Percentiles rank a stretch among this genome's conserved stretches.
Conservation (phyloP, 768 basidiomycete species). For the Lactifluus rugatus region DNA sequence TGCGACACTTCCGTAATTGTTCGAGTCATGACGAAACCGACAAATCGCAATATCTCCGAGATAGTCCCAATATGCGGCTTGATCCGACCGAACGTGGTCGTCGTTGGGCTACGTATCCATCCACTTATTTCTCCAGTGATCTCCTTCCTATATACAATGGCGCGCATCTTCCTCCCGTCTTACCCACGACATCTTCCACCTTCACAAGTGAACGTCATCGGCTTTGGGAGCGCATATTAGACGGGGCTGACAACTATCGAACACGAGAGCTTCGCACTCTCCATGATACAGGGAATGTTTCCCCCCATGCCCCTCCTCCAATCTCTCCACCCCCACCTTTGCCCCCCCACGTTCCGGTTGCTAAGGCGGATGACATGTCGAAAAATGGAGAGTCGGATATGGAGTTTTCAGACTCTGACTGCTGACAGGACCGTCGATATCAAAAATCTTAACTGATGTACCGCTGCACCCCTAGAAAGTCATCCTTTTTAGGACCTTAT, state of each 20-base stretch:
- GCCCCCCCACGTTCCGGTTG: background rate
- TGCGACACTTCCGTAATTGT: background rate
- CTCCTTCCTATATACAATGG: slow-evolving; percentile 46
- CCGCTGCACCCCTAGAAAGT: background rate
- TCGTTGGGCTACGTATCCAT: slow-evolving; percentile 59
- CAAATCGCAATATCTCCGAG: background rate
- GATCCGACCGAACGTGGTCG: background rate
- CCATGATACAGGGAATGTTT: background rate
- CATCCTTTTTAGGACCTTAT: background rate
- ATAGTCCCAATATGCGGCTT: background rate
- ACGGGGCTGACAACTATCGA: background rate
- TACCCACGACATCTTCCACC: background rate
- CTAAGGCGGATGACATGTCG: background rate
- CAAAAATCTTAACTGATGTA: background rate
- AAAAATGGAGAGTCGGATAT: slow-evolving; percentile 24
- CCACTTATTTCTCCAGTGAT: slow-evolving; percentile 46
- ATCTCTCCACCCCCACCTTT: slow-evolving; percentile 7
- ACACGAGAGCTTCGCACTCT: background rate
- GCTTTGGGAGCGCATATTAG: slow-evolving; percentile 4
- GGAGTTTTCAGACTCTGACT: slow-evolving; percentile 29
- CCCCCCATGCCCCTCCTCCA: slow-evolving; percentile 3
- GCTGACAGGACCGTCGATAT: background rate
- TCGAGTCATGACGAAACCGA: background rate
- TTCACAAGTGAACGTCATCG: slow-evolving; percentile 2
- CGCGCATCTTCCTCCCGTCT: slow-evolving; percentile 6